Evolutionary conservation across 495 filamentous ascomycete species (phyloP), one percentile per base, ranked within the genome.

Genomic region (Immersiella caudata): DNA sequence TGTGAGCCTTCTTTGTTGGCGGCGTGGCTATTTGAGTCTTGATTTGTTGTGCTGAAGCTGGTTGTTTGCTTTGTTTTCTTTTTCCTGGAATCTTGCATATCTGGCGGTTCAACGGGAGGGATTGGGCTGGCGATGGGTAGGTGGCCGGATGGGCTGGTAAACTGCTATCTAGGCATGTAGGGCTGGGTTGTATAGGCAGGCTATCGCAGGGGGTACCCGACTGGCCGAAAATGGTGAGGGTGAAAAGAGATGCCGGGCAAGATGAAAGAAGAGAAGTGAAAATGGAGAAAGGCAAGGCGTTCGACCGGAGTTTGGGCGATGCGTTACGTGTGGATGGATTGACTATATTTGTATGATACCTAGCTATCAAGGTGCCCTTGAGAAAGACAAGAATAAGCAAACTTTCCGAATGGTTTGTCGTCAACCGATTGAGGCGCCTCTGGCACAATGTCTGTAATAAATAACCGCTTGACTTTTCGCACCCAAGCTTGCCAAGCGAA

Each of bases 371-470:
- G 29, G n/a, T n/a, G n/a, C 29, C 8, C 29, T 33, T 8, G 29
- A 33, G 29, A 33, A 8, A 33, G 29, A 33, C 29, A 33, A 33
- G 29, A 33, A 33, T 33, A 33, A 33, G 29, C 29, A 33, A 33
- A 33, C 4, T 33, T 33, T 4, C 29, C 3, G 29, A 4, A 33
- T 33, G 29, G 29, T 33, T 33, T 33, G 29, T 3, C 29, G 29
- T 3, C 8, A 33, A 33, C 29, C 29, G 8, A 5, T 12, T 8
- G 21, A 59, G 25, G 21, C n/a, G n/a, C n/a, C n/a, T 25, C 21
- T 59, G 56, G 56, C 56, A 25, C 21, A 27, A 21, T 18, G 22
- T n/a, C n/a, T 59, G 22, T 59, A 52, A 52, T 12, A 52, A n/a
- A 2, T 22, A 52, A n/a, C 12, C n/a, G 16, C 49, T 14, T 52